These are phyloP conservation scores for Vaccinium macrocarpon DNA, from an alignment of 148 eudicot genomes.

Conservation along the genomic window DNA sequence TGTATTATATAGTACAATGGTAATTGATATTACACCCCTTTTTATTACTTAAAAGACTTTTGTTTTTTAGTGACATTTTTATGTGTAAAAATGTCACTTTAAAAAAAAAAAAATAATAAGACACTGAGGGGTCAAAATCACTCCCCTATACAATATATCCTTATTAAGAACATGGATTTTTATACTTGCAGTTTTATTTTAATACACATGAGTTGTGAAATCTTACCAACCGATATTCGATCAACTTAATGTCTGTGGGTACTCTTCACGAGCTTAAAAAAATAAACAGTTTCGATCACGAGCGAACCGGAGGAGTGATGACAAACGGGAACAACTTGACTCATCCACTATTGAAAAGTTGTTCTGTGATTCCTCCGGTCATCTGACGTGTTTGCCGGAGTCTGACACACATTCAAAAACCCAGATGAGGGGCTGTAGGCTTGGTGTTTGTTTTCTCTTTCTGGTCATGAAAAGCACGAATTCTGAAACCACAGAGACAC, in stretches of 20 bases:
- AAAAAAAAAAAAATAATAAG: too few species aligned
- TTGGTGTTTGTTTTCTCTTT: not conserved
- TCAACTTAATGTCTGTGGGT: not conserved
- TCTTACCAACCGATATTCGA: not conserved
- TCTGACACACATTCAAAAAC: constrained; percentile 14
- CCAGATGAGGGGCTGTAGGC: not conserved
- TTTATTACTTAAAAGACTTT: too few species aligned
- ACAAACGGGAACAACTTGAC: not conserved
- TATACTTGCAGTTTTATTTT: too few species aligned
- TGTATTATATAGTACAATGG: too few species aligned
- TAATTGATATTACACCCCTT: too few species aligned
- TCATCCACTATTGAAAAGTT: not conserved
- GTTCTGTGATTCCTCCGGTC: not conserved
- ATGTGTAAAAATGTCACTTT: too few species aligned
- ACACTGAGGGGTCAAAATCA: too few species aligned
- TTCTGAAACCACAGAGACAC: constrained; percentile 9
- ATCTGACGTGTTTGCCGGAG: constrained; percentile 15
- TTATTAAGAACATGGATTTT: too few species aligned
- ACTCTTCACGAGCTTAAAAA: not conserved
- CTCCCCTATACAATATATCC: too few species aligned
- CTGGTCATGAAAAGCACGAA: constrained; percentile 13
- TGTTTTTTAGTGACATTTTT: too few species aligned
- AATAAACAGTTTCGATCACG: not conserved
- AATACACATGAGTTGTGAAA: too few species aligned
- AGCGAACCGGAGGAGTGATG: not conserved